A percentile compares a stretch with the other conserved stretches of the same genome.
Evolutionary conservation across 2,329 filamentous ascomycete genomes (phyloP).

Genomic region (Aspergillus arachidicola): DNA sequence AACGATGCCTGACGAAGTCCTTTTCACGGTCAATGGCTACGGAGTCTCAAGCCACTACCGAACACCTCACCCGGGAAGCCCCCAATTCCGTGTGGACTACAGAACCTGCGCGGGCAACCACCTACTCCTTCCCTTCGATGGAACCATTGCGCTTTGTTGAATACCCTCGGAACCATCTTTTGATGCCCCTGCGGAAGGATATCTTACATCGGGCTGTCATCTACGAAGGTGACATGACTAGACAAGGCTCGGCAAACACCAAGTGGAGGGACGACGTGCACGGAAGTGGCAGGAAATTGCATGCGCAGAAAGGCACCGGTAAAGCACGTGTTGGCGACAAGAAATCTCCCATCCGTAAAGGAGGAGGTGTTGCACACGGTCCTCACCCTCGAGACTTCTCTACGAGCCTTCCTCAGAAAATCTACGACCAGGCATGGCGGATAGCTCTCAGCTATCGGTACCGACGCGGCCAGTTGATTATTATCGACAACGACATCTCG

Average conservation of each 20-base stretch:
- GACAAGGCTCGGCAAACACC: conserved; percentile 80
- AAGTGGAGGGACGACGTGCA: conserved; percentile 83
- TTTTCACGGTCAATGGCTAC: conserved; percentile 54
- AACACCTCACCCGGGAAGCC: conserved; percentile 28
- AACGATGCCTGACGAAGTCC: conserved; percentile 42
- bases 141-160: conserved; percentile 77
- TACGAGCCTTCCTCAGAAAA: conserved; percentile 79
- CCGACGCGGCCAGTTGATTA: conserved; percentile 79
- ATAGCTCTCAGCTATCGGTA: conserved; percentile 93
- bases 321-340: conserved; percentile 75
- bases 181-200: conserved; percentile 84
- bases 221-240: conserved; percentile 86
- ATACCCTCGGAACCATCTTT: conserved; percentile 80
- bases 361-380: conserved; percentile 88
- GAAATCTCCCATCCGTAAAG: conserved; percentile 78
- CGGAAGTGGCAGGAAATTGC: conserved; percentile 79
- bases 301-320: conserved; percentile 85
- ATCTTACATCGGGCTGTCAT: conserved; percentile 89
- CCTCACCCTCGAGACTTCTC: conserved; percentile 90
- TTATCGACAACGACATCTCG: conserved; percentile 77
- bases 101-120: conserved; percentile 74
- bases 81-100: conserved; percentile 41
- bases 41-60: conserved; percentile 40
- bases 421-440: conserved; percentile 94
- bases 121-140: conserved; percentile 87